Percentiles rank a stretch among this genome's conserved stretches.
Evolutionary conservation across 371 early-diverging fungal species (phyloP).

Genomic region (Dentiscutata heterogama): DNA sequence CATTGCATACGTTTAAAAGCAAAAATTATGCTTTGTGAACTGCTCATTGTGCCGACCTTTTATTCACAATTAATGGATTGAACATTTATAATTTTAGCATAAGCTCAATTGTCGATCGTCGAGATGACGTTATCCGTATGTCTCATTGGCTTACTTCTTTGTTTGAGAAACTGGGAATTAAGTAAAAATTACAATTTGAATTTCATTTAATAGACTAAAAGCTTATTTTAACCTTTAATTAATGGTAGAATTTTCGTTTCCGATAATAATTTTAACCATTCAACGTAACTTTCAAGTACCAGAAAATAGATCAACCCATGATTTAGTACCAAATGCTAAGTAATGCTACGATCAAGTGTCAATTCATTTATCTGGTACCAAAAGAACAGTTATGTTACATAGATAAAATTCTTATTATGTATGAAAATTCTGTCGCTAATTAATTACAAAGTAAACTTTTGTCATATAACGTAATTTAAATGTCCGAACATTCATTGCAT

Average conservation of each 20-base stretch:
- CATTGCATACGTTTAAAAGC: not conserved
- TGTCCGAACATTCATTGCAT: not conserved
- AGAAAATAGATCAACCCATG: too few species aligned
- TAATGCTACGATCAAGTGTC: too few species aligned
- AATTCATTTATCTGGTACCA: too few species aligned
- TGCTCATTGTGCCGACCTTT: not conserved
- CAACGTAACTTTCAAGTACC: too few species aligned
- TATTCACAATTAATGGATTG: constrained; percentile 11
- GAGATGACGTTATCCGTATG: constrained; percentile 93
- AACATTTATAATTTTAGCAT: constrained; percentile 66
- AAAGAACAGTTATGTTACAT: too few species aligned
- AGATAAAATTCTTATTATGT: too few species aligned
- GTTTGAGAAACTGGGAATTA: constrained; percentile 81
- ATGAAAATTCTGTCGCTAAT: not conserved
- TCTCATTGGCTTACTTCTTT: constrained; percentile 86
- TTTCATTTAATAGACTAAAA: too few species aligned
- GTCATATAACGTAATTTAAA: not conserved
- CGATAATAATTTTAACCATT: too few species aligned
- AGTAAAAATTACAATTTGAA: constrained; percentile 48
- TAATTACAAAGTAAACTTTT: not conserved
- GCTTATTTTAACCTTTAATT: too few species aligned
- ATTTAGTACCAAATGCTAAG: too few species aligned
- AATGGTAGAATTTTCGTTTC: too few species aligned
- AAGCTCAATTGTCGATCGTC: constrained; percentile 77
- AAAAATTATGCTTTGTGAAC: not conserved